Percentiles rank a stretch among this genome's conserved stretches.
phyloP scores from a whole-genome alignment of 345 rosid genomes.

The Cardamine occulta region DNA sequence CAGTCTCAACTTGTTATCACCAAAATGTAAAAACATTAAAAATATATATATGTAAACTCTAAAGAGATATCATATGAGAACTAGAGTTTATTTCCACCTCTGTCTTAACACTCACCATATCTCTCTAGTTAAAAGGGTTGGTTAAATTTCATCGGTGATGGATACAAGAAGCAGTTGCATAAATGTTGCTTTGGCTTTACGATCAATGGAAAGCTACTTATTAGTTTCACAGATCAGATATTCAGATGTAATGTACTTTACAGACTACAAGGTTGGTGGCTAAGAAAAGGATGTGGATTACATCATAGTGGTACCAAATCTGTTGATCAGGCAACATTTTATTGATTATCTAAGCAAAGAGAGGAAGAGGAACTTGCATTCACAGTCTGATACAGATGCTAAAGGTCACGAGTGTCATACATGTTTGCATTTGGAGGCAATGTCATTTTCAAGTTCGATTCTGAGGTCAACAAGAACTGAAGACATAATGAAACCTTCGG shows the following conservation, averaged over 20 bases:
- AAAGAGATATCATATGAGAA: slow-evolving; percentile 29
- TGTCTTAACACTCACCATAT: not conserved
- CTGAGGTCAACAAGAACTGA: not conserved
- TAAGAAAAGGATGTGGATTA: slow-evolving; percentile 8
- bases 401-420: not conserved
- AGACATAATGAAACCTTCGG: not conserved
- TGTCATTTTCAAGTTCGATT: slow-evolving; percentile 10
- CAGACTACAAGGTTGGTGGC: slow-evolving; percentile 24
- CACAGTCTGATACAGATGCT: not conserved
- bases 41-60: slow-evolving; percentile 43
- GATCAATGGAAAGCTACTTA: not conserved
- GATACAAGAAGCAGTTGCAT: not conserved
- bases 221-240: not conserved
- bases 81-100: slow-evolving; percentile 3
- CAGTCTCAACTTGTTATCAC: slow-evolving; percentile 41
- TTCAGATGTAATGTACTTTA: not conserved
- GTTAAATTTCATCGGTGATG: not conserved
- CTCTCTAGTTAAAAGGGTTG: not conserved
- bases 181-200: slow-evolving; percentile 26
- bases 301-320: not conserved
- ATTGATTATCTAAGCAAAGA: not conserved
- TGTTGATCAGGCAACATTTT: not conserved
- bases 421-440: not conserved
- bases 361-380: not conserved
- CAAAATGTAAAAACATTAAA: slow-evolving; percentile 45